Conservation (phyloP, 371 early-diverging fungal genomes). For the Mucor velutinosus region DNA sequence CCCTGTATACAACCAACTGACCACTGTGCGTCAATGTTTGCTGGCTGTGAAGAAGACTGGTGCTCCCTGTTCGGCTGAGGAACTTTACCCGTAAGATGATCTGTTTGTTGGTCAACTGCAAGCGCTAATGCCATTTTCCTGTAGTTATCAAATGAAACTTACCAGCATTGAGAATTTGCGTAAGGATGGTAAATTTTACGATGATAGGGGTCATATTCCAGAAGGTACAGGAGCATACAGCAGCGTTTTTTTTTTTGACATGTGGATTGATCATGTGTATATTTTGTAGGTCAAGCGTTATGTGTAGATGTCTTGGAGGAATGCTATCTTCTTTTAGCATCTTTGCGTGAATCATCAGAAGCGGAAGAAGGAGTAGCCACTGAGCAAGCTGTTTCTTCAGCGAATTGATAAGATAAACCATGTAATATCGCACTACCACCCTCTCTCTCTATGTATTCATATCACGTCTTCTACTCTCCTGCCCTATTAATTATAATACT, state of each 20-base stretch:
- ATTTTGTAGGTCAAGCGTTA: slow-evolving; percentile 61
- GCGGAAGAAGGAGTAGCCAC: neutral
- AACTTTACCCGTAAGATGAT: slow-evolving; percentile 44
- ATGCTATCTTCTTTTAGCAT: slow-evolving; percentile 79
- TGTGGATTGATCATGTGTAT: neutral
- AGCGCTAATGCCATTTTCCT: neutral
- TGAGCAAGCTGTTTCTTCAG: neutral
- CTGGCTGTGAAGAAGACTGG: slow-evolving; percentile 79
- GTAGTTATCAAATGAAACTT: slow-evolving; percentile 81
- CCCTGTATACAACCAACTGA: slow-evolving; percentile 82
- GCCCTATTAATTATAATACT: no score
- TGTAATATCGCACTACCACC: neutral
- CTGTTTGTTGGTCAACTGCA: neutral
- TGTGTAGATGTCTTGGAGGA: slow-evolving; percentile 79
- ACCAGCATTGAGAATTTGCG: slow-evolving; percentile 77
- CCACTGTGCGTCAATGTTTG: slow-evolving; percentile 81
- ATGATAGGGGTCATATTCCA: slow-evolving; percentile 77
- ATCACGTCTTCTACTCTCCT: no score
- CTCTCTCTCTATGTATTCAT: neutral
- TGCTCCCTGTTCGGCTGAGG: slow-evolving; percentile 66
- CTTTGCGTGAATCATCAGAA: slow-evolving; percentile 53
- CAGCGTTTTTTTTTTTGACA: neutral
- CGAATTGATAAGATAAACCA: neutral
- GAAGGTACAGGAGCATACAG: slow-evolving; percentile 56
- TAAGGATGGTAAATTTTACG: slow-evolving; percentile 85